Conservation (phyloP, 148 eudicot genomes). For the Rhododendron henanense region DNA sequence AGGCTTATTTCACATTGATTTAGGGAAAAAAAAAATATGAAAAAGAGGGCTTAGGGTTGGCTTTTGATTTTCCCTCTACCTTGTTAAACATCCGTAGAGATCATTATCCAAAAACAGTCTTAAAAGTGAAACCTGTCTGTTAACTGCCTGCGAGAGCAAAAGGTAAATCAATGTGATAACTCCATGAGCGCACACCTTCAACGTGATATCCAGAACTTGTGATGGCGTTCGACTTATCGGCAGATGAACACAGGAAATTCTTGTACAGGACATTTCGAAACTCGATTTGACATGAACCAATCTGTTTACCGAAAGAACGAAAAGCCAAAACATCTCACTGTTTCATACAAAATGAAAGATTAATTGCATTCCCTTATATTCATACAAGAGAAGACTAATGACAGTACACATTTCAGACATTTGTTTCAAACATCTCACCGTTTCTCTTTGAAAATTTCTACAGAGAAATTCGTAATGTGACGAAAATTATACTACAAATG, state of each 20-base stretch:
- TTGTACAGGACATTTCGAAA: not conserved
- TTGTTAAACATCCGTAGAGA: too few species aligned
- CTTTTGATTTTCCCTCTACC: too few species aligned
- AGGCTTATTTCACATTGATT: too few species aligned
- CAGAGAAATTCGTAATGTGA: not conserved
- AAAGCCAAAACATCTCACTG: not conserved
- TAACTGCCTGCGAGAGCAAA: too few species aligned
- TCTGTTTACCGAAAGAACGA: not conserved
- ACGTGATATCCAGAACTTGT: not conserved
- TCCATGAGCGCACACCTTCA: not conserved
- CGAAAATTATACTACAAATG: not conserved
- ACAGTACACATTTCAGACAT: not conserved
- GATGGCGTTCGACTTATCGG: not conserved
- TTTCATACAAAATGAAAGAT: not conserved
- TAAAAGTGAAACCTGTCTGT: too few species aligned
- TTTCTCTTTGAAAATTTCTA: not conserved
- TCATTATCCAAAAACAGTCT: too few species aligned
- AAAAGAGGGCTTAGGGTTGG: too few species aligned
- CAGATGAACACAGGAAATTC: not conserved
- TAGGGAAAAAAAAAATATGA: too few species aligned
- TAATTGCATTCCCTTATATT: not conserved
- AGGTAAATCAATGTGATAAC: too few species aligned
- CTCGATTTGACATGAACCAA: not conserved
- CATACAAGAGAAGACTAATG: not conserved
- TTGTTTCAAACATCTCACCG: not conserved